Base-by-base conservation (phyloP, 306 rosid species). In the Myrica gale region DNA sequence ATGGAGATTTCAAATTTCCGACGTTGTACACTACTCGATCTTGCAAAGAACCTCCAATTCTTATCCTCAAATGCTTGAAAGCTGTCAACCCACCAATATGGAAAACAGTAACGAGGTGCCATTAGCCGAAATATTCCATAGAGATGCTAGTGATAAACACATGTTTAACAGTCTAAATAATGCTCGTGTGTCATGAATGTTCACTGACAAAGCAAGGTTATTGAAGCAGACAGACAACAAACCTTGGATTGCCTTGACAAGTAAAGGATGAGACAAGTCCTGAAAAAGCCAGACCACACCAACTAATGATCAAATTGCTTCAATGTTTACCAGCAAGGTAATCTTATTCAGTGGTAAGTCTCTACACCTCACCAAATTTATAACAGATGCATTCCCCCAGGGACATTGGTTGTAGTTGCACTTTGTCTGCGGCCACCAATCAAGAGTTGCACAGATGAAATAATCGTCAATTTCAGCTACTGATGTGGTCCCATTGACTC, bases 341-440 rank as follows among this genome's bases (percentile, higher is more conserved):
- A 79, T 60, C 47, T 86, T 26, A 13, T 20, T 65, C 17, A 65
- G 26, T 81, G 53, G 58, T 39, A 52, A 67, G 77, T 73, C 43
- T 41, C 44, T 55, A 70, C 74, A 47, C 69, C 89, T 78, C 61
- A 95, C 99, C 93, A 95, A 67, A 80, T 92, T 95, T 32, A 37
- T 46, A 5, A 69, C 87, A 61, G 99, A 92, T 21, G 99, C 72
- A 73, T 85, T 37, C 23, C 90, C 97, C 99, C 99, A 95, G 5
- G 97, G 93, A 80, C 99, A 95, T 32, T 86, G 85, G 82, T 82
- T 84, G 82, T 95, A 95, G 83, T 90, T 81, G 44, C 99, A 95
- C 82, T 95, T 95, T 43, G 90, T 93, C 70, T 84, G 89, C 77
- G 93, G 92, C 99, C 99, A 95, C 99, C 97, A 95, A 89, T 95